phyloP scores from a whole-genome alignment of 192 early-diverging fungal species.

The Irineochytrium annulatum region DNA sequence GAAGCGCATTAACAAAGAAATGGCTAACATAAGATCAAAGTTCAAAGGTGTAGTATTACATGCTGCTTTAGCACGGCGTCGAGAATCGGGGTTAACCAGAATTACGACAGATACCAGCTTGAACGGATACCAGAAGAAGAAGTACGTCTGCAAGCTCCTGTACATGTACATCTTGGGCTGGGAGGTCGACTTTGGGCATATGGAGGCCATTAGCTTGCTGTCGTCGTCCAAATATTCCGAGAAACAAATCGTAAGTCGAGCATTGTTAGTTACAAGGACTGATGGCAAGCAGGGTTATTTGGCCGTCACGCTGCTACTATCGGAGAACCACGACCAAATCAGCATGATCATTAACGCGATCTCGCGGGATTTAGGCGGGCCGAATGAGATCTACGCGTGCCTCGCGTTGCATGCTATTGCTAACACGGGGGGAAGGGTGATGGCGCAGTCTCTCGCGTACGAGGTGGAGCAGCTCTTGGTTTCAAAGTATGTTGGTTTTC shows the following conservation, averaged over 20 bases:
- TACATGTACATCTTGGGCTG: slow-evolving; percentile 99
- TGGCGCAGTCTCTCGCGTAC: slow-evolving; percentile 77
- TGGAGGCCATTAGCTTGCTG: slow-evolving; percentile 92
- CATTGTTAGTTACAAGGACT: background rate
- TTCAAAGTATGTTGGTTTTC: slow-evolving; percentile 54
- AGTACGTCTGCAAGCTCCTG: slow-evolving; percentile 97
- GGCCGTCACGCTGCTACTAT: slow-evolving; percentile 86
- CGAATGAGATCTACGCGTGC: slow-evolving; percentile 81
- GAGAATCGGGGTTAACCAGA: background rate
- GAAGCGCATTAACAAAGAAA: slow-evolving; percentile 97
- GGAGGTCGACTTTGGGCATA: slow-evolving; percentile 97
- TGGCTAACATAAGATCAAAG: slow-evolving; percentile 97
- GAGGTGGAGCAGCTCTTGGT: slow-evolving; percentile 85
- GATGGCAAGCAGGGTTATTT: slow-evolving; percentile 83
- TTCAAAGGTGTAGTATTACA: slow-evolving; percentile 76
- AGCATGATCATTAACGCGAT: slow-evolving; percentile 84
- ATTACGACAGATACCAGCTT: slow-evolving; percentile 78
- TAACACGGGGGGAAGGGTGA: slow-evolving; percentile 89
- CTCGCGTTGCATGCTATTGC: slow-evolving; percentile 93
- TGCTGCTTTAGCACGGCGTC: background rate
- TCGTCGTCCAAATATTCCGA: slow-evolving; percentile 90
- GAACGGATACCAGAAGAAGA: slow-evolving; percentile 99
- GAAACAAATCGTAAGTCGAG: slow-evolving; percentile 84
- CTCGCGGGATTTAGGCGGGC: slow-evolving; percentile 81
- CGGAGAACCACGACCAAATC: slow-evolving; percentile 79